Evolutionary conservation across 2,329 filamentous ascomycete species (phyloP).

Genomic region (Diplodia mutila): DNA sequence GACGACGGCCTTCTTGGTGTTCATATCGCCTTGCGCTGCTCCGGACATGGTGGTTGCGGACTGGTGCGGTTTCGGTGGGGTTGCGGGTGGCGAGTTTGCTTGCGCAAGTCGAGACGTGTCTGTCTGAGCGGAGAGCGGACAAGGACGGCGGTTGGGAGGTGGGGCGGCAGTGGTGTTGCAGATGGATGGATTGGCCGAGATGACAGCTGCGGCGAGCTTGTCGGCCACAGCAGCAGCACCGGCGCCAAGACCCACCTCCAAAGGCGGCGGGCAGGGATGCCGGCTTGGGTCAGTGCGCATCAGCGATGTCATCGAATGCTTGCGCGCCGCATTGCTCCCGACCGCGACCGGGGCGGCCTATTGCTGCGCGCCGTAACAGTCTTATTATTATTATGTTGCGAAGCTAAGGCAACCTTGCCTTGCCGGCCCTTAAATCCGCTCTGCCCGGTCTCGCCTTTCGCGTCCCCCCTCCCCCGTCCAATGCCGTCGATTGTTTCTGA

Average conservation of each 20-base stretch:
- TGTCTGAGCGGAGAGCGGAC: neutral
- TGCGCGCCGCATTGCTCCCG: constrained; percentile 8
- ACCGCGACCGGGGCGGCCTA: neutral
- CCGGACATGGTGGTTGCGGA: constrained; percentile 50
- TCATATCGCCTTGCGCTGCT: constrained; percentile 43
- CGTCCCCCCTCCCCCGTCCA: neutral
- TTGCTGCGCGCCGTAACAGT: neutral
- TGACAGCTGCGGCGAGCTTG: constrained; percentile 31
- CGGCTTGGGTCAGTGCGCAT: neutral
- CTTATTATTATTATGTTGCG: neutral
- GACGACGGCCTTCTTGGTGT: constrained; percentile 47
- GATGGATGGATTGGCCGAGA: constrained; percentile 25
- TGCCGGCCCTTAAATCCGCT: neutral
- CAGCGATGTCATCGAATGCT: constrained; percentile 21
- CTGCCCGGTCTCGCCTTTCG: neutral
- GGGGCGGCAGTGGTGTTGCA: constrained; percentile 12
- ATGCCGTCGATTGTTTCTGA: constrained; percentile 14
- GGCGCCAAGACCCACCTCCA: constrained; percentile 5
- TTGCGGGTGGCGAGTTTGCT: neutral
- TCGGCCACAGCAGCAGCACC: neutral
- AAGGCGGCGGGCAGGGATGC: constrained; percentile 2
- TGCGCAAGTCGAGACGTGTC: neutral
- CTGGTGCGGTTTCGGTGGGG: neutral
- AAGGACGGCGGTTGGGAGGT: neutral
- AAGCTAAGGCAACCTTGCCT: neutral